Evolutionary conservation across 129 eudicot genomes (phyloP).

Genomic region (Deinandra increscens): DNA sequence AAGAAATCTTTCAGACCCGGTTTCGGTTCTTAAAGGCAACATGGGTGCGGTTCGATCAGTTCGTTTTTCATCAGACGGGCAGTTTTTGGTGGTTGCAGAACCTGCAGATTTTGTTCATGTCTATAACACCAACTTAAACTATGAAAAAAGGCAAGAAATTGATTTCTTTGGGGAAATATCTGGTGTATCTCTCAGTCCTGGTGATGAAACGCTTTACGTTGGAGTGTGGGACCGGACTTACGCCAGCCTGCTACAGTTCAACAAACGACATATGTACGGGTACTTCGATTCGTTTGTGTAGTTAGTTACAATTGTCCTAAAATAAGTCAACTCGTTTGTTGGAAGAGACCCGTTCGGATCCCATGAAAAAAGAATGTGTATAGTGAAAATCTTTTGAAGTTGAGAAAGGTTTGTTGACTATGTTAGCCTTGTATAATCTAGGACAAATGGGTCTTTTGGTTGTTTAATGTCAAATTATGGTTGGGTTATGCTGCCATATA

Average conservation of each 20-base stretch:
- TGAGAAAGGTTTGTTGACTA: conserved; percentile 30
- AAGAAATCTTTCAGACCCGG: conserved; percentile 52
- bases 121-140: conserved; percentile 41
- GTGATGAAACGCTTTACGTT: conserved; percentile 59
- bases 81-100: conserved; percentile 70
- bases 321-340: conserved; percentile 19
- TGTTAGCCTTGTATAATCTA: conserved; percentile 17
- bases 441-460: conserved; percentile 24
- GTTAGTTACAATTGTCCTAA: conserved; percentile 19
- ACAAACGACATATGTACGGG: conserved; percentile 36
- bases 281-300: conserved; percentile 59
- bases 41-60: conserved; percentile 82
- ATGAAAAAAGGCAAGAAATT: conserved; percentile 58
- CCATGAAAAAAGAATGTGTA: conserved; percentile 16
- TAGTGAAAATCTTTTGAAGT: conserved; percentile 26
- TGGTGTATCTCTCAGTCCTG: conserved; percentile 80
- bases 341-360: conserved; percentile 8
- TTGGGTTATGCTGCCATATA: conserved; percentile 11
- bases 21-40: conserved; percentile 70
- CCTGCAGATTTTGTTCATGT: conserved; percentile 94
- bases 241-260: conserved; percentile 74
- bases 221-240: conserved; percentile 92
- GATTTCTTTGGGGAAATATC: conserved; percentile 91
- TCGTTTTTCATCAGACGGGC: conserved; percentile 77
- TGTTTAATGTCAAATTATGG: conserved; percentile 16